A percentile compares a stretch with the other conserved stretches of the same genome.
Evolutionary conservation across 371 early-diverging fungal species (phyloP).

Genomic region (Encephalitozoon intestinalis): DNA sequence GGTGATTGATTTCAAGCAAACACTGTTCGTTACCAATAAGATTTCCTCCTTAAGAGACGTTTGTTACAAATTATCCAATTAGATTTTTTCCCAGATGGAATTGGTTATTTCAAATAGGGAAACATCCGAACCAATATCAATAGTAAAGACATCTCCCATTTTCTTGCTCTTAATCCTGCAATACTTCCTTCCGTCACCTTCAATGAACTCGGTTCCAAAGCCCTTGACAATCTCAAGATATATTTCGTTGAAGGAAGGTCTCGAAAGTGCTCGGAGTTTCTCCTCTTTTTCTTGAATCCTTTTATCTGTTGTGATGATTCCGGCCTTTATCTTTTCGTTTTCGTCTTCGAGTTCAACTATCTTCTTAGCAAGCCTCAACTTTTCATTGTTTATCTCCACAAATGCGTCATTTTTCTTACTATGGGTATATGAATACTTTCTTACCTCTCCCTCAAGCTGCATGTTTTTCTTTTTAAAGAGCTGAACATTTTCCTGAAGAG

Average conservation of each 20-base stretch:
- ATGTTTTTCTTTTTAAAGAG: conserved; percentile 17
- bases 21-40: not conserved
- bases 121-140: not conserved
- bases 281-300: conserved; percentile 3
- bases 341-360: conserved; percentile 34
- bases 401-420: conserved; percentile 30
- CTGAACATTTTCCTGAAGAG: not conserved
- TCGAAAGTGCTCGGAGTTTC: not conserved
- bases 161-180: conserved; percentile 23
- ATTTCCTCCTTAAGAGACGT: not conserved
- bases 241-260: conserved; percentile 28
- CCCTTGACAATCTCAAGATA: conserved; percentile 50
- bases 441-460: conserved; percentile 20
- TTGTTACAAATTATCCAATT: not conserved
- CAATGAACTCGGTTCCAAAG: conserved; percentile 45
- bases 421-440: conserved; percentile 3
- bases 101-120: conserved; percentile 1
- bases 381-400: conserved; percentile 20
- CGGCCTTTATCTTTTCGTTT: conserved; percentile 32
- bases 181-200: not conserved
- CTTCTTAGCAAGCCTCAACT: conserved; percentile 25
- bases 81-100: conserved; percentile 34
- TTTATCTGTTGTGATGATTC: not conserved
- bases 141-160: conserved; percentile 36
- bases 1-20: not conserved